A percentile compares a stretch with the other conserved stretches of the same genome.
Conservation (phyloP, 768 basidiomycete genomes). For the Hericium coralloides region DNA sequence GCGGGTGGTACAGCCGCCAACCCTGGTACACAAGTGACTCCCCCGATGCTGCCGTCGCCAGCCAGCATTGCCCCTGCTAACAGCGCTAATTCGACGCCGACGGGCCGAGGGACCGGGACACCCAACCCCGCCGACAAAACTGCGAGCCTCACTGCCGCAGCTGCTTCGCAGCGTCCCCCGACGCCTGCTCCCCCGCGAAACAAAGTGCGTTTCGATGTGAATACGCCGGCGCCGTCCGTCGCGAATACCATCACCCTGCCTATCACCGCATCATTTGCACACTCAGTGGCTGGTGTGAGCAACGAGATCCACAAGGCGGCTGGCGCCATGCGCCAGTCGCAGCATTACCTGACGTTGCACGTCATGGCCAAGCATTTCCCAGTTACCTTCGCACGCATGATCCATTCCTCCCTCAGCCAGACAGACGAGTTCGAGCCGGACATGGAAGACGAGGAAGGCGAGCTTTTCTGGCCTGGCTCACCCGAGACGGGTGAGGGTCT, state of each 20-base stretch:
- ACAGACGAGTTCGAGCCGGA: conserved; percentile 74
- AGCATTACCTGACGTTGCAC: conserved; percentile 53
- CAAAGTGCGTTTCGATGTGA: conserved; percentile 11
- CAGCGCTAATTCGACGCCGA: conserved; percentile 74
- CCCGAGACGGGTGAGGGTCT: conserved; percentile 66
- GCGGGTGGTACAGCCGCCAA: background rate
- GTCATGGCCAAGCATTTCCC: conserved; percentile 66
- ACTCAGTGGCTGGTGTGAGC: conserved; percentile 26
- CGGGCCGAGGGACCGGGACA: conserved; percentile 49
- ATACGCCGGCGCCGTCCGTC: conserved; percentile 11
- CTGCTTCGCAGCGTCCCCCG: conserved; percentile 14
- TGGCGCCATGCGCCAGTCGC: conserved; percentile 17
- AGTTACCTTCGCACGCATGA: conserved; percentile 64
- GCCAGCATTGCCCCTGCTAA: conserved; percentile 57
- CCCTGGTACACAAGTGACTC: conserved; percentile 27
- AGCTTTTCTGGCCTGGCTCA: conserved; percentile 79
- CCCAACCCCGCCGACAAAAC: conserved; percentile 19
- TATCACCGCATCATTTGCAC: conserved; percentile 14
- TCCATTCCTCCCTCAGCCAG: conserved; percentile 49
- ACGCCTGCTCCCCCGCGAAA: conserved; percentile 20
- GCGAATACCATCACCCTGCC: conserved; percentile 15
- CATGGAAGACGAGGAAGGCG: conserved; percentile 79
- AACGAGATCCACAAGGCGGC: conserved; percentile 32
- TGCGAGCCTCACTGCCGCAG: background rate
- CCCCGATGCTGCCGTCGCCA: conserved; percentile 74